A percentile compares a stretch with the other conserved stretches of the same genome.
These are phyloP conservation scores for Paracorniculantispora psalliotae DNA, from an alignment of 2,329 filamentous ascomycete genomes.

Conservation along the genomic window DNA sequence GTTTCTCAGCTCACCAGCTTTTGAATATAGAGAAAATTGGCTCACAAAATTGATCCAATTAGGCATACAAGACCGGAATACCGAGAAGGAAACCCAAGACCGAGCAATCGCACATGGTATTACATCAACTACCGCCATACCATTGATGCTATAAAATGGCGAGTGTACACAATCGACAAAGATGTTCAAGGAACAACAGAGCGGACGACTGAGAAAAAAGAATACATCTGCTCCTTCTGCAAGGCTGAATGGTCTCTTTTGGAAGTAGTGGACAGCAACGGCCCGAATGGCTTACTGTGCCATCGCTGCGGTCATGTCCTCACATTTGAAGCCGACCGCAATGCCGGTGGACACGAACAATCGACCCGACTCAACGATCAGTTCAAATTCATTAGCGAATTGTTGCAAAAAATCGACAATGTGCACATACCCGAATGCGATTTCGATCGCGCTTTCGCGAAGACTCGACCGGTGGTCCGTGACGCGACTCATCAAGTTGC, in stretches of 20 bases:
- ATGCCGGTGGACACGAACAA: slow-evolving; percentile 66
- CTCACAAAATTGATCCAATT: slow-evolving; percentile 31
- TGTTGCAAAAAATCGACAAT: slow-evolving; percentile 73
- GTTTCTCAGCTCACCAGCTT: slow-evolving; percentile 19
- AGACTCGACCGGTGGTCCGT: slow-evolving; percentile 59
- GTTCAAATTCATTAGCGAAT: slow-evolving; percentile 71
- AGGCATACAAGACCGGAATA: slow-evolving; percentile 64
- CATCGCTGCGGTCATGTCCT: slow-evolving; percentile 67
- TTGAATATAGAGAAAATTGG: background rate
- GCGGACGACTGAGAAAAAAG: slow-evolving; percentile 80
- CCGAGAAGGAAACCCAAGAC: slow-evolving; percentile 74
- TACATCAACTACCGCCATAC: slow-evolving; percentile 93
- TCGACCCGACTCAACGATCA: slow-evolving; percentile 72
- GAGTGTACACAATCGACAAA: slow-evolving; percentile 81
- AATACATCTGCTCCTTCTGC: slow-evolving; percentile 80
- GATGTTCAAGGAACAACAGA: slow-evolving; percentile 80
- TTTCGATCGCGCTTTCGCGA: slow-evolving; percentile 63
- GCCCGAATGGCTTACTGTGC: slow-evolving; percentile 72
- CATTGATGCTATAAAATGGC: slow-evolving; percentile 95
- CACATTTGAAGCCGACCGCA: slow-evolving; percentile 60
- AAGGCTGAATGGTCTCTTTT: slow-evolving; percentile 82
- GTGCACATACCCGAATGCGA: slow-evolving; percentile 68
- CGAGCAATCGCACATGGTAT: slow-evolving; percentile 87
- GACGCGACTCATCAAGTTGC: slow-evolving; percentile 63
- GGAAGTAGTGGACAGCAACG: slow-evolving; percentile 76